A percentile compares a stretch with the other conserved stretches of the same genome.
Conservation (phyloP, 805 yeast species). For the Metschnikowia orientalis region DNA sequence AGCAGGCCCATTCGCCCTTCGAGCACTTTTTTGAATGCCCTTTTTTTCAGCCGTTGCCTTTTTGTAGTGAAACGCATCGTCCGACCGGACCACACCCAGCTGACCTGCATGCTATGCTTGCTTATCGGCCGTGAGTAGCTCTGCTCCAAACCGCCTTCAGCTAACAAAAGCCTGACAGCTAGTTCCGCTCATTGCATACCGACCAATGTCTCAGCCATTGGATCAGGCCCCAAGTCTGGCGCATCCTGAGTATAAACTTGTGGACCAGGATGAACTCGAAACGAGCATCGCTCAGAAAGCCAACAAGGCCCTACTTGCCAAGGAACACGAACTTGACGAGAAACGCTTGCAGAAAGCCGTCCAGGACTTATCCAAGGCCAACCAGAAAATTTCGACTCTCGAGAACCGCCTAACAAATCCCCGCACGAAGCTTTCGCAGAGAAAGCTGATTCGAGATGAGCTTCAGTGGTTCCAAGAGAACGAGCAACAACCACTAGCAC, state of each 20-base stretch:
- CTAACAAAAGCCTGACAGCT: no score
- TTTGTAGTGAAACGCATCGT: no score
- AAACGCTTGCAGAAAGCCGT: constrained; percentile 69
- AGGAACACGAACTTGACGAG: constrained; percentile 69
- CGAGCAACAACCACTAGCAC: constrained; percentile 50
- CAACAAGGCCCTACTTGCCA: constrained; percentile 51
- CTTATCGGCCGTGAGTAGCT: constrained; percentile 7
- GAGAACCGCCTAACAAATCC: constrained; percentile 47
- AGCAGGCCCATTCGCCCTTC: no score
- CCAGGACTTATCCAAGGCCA: constrained; percentile 41
- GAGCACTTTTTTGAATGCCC: no score
- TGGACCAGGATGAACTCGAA: constrained; percentile 82
- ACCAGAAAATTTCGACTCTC: constrained; percentile 43
- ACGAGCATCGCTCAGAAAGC: constrained; percentile 67
- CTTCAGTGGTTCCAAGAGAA: constrained; percentile 45
- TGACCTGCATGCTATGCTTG: no score
- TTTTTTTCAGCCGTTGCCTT: no score
- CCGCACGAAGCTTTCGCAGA: constrained; percentile 60
- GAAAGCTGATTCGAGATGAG: constrained; percentile 51
- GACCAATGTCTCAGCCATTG: no score
- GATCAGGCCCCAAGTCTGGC: no score
- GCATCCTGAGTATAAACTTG: constrained; percentile 33
- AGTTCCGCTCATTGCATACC: no score
- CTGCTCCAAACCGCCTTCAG: no score
- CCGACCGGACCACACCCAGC: no score